Evolutionary conservation across 2,329 filamentous ascomycete species (phyloP).

Genomic region (Penicillium sp.): DNA sequence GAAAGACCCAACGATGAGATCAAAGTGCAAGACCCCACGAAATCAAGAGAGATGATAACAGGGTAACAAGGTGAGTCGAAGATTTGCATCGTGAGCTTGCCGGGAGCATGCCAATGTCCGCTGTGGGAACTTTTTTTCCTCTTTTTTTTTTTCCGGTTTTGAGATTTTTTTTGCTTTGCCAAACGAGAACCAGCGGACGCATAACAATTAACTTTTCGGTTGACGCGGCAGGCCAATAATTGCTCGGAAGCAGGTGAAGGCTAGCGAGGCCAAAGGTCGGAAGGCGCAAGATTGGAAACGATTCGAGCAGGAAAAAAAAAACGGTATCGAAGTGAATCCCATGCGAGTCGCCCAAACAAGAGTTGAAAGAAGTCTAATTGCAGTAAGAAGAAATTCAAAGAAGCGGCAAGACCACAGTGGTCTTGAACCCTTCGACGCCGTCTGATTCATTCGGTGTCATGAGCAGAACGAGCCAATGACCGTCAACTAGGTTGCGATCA

Average conservation of each 20-base stretch:
- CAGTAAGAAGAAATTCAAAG: conserved; percentile 18
- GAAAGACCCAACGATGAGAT: conserved; percentile 14
- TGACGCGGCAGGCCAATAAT: conserved; percentile 29
- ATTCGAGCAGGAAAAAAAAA: conserved; percentile 22
- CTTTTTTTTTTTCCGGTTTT: conserved; percentile 32
- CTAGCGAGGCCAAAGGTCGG: conserved; percentile 23
- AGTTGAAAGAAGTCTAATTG: conserved; percentile 27
- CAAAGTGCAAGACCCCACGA: neutral
- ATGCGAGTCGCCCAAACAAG: conserved; percentile 24
- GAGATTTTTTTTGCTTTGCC: conserved; percentile 27
- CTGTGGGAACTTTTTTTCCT: conserved; percentile 33
- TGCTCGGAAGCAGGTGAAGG: conserved; percentile 35
- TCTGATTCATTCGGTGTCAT: conserved; percentile 15
- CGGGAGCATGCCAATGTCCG: conserved; percentile 28
- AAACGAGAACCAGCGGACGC: conserved; percentile 28
- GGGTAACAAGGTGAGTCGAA: neutral
- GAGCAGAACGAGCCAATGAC: conserved; percentile 10
- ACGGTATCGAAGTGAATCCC: conserved; percentile 32
- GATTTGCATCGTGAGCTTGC: conserved; percentile 18
- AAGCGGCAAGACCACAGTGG: conserved; percentile 4
- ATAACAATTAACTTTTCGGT: conserved; percentile 37
- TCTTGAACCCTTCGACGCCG: conserved; percentile 8
- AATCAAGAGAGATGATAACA: neutral
- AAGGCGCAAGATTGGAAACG: conserved; percentile 29
- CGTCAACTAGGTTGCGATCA: conserved; percentile 40